phyloP scores from a whole-genome alignment of 371 early-diverging fungal species.

The Coemansia sp. region DNA sequence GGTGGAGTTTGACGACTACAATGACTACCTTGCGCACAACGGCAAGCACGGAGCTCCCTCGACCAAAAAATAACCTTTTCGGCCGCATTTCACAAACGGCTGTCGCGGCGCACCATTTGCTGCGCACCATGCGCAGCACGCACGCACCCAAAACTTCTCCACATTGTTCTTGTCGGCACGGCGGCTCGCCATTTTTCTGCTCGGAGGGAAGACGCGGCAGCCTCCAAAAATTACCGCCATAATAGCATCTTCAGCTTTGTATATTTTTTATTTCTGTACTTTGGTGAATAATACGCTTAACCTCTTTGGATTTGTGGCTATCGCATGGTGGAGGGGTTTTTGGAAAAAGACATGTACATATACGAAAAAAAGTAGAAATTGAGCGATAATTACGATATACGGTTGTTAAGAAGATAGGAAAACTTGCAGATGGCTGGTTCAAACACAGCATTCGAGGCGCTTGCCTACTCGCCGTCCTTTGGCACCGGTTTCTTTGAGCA shows the following conservation, averaged over 20 bases:
- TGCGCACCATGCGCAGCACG: not conserved
- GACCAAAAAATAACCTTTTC: not conserved
- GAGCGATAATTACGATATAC: not conserved
- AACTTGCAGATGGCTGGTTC: too few relatives aligned
- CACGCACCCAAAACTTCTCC: not conserved
- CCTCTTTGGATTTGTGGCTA: not conserved
- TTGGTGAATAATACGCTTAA: constrained; percentile 2
- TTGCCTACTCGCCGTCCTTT: not conserved
- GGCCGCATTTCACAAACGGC: not conserved
- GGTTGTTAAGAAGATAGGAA: not conserved
- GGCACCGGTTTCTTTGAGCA: constrained; percentile 16
- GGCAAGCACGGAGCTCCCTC: constrained; percentile 1
- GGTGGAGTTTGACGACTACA: constrained; percentile 9
- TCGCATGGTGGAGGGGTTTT: not conserved
- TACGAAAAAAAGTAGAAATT: not conserved
- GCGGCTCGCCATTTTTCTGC: not conserved
- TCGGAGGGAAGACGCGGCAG: not conserved
- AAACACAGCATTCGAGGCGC: not conserved
- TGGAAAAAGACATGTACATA: not conserved
- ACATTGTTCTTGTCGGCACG: not conserved
- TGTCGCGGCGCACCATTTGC: not conserved
- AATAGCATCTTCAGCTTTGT: not conserved
- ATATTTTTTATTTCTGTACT: constrained; percentile 2
- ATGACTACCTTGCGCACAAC: constrained; percentile 14
- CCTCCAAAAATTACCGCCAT: not conserved